Conservation (phyloP, 306 rosid species). For the Trifolium repens region DNA sequence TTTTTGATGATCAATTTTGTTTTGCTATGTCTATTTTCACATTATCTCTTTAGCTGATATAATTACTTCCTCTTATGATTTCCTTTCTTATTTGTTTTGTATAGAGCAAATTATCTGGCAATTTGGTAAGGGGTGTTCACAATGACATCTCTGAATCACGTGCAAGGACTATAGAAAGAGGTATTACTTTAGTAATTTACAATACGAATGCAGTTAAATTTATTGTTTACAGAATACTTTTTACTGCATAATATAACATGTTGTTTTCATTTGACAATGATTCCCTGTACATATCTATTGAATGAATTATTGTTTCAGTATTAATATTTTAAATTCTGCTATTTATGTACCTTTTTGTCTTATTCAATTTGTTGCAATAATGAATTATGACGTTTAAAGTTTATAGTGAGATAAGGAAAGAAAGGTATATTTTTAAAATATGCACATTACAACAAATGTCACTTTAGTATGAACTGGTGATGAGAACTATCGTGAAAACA, state of each 20-base stretch:
- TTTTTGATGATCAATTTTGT: background rate
- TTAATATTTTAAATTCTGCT: conserved; percentile 12
- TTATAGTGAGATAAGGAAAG: conserved; percentile 21
- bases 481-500: conserved; percentile 10
- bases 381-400: conserved; percentile 7
- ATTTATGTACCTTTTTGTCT: background rate
- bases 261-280: background rate
- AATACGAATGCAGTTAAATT: background rate
- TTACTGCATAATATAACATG: conserved; percentile 1
- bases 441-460: conserved; percentile 5
- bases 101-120: conserved; percentile 58
- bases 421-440: background rate
- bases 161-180: conserved; percentile 59
- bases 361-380: conserved; percentile 10
- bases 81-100: conserved; percentile 25
- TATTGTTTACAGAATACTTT: background rate
- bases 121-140: conserved; percentile 45
- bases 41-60: background rate
- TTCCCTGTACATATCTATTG: background rate
- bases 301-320: background rate
- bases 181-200: conserved; percentile 42
- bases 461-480: conserved; percentile 16
- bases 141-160: conserved; percentile 54
- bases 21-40: background rate
- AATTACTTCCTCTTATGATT: conserved; percentile 3